Percentiles rank a stretch among this genome's conserved stretches.
Evolutionary conservation across 1,284 basidiomycete genomes (phyloP).

Genomic region (Omphalotus olearius): DNA sequence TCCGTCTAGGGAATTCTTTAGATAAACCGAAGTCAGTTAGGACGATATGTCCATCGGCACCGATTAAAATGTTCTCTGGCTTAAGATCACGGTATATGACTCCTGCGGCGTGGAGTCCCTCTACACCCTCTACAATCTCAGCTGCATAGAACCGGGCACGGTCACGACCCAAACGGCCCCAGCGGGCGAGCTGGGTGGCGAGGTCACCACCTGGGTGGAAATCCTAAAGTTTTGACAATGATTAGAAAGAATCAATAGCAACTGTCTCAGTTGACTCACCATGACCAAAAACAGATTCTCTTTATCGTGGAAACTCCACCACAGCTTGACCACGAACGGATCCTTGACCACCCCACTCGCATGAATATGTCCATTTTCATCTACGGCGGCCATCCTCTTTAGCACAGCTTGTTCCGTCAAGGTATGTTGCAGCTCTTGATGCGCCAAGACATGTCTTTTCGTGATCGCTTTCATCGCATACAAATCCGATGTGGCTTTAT

Average conservation of each 20-base stretch:
- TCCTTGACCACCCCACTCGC: conserved; percentile 50
- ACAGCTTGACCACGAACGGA: conserved; percentile 91
- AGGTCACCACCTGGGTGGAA: conserved; percentile 97
- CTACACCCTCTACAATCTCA: conserved; percentile 93
- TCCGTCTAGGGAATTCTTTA: conserved; percentile 67
- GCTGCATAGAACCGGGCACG: conserved; percentile 94
- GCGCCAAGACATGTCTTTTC: conserved; percentile 91
- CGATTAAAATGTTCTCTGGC: conserved; percentile 94
- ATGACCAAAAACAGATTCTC: conserved; percentile 92
- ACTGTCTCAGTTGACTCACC: conserved; percentile 37
- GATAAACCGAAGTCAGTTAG: conserved; percentile 94
- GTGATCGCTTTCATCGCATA: conserved; percentile 97
- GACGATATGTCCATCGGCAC: conserved; percentile 90
- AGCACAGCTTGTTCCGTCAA: conserved; percentile 92
- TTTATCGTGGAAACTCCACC: conserved; percentile 95
- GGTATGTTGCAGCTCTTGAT: conserved; percentile 94
- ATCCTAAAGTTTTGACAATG: conserved; percentile 45
- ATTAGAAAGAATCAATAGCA: conserved; percentile 23
- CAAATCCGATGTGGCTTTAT: conserved; percentile 66
- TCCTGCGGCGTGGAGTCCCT: conserved; percentile 83
- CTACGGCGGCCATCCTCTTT: conserved; percentile 82
- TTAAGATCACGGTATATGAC: conserved; percentile 90
- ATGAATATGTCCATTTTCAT: conserved; percentile 26
- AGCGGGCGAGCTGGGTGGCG: conserved; percentile 92
- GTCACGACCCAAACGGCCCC: conserved; percentile 89